Base-by-base conservation (phyloP, 2,329 filamentous ascomycete species). In the Trichoderma sp. region DNA sequence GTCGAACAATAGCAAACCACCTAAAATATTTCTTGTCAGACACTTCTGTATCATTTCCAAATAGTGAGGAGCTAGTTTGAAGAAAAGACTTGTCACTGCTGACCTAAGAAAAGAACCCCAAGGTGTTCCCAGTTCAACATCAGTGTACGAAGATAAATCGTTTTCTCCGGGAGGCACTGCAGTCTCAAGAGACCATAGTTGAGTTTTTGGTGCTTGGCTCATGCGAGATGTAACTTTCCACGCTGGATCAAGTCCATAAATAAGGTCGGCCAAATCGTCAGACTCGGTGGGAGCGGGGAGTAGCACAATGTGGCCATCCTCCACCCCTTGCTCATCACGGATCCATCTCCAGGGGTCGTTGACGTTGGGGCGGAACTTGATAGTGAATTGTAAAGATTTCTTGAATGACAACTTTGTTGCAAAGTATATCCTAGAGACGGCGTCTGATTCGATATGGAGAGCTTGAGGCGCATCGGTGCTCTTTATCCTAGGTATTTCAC, bases 1-100 rank as follows among this genome's bases (percentile, higher is more conserved):
- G 84, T 20, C 94, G 89, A 6, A 97, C 90, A 13, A 97, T 82
- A 8, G 93, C 90, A 79, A 97, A 95, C 90, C 94, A 97, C 75
- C 92, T 89, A 23, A 12, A 13, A 4, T 2, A 1, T 11, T 1
- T 1, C 32, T 15, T 3, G 50, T 69, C 36, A 69, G 67, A 5
- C n/a, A 17, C 15, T 9, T 3, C 20, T 36, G 0, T 17, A n/a
- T 28, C 30, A 36, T 12, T 26, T 32, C 4, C 7, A 20, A n/a
- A 39, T n/a, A 9, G 4, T 0, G 1, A n/a, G 3, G 15, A 63
- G 4, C 2, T 65, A 3, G 7, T 28, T 59, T 6, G 3, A 55
- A 47, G n/a, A 15, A 13, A 17, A 34, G 9, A 2, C 3, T 5
- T 28, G 15, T 13, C 36, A 17, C 15, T 32, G 63, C 82, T 80